A percentile compares a stretch with the other conserved stretches of the same genome.
These are phyloP conservation scores for Phaffia rhodozyma DNA, from an alignment of 1,284 basidiomycete genomes.

Conservation along the genomic window DNA sequence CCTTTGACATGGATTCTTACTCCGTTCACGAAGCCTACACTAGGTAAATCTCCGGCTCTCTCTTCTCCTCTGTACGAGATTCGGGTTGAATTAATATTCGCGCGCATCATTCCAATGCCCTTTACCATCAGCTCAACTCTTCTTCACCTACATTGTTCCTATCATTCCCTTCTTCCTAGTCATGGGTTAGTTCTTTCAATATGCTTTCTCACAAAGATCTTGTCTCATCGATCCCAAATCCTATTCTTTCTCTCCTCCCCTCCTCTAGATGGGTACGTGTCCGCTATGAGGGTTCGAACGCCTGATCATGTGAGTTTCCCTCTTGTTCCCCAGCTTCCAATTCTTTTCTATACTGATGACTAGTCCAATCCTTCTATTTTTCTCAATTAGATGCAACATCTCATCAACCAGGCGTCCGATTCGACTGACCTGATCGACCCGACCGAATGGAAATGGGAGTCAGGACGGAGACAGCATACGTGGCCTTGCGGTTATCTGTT, in stretches of 20 bases:
- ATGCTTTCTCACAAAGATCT: too few species aligned
- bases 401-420: not conserved
- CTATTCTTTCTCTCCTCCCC: too few species aligned
- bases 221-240: too few species aligned
- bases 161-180: conserved; percentile 28
- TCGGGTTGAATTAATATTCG: not conserved
- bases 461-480: conserved; percentile 25
- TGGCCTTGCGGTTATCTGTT: too few species aligned
- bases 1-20: conserved; percentile 25
- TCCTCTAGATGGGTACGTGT: conserved; percentile 25
- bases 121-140: conserved; percentile 23
- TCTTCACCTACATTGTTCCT: conserved; percentile 31
- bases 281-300: conserved; percentile 25
- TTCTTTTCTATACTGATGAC: not conserved
- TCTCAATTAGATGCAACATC: not conserved
- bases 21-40: conserved; percentile 24
- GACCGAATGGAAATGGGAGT: conserved; percentile 28
- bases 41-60: conserved; percentile 20
- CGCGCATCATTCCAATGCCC: not conserved
- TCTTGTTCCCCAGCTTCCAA: not conserved
- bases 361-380: not conserved
- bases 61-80: not conserved
- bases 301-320: conserved; percentile 16
- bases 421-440: conserved; percentile 16
- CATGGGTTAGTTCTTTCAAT: conserved; percentile 4